Evolutionary conservation across 768 basidiomycete genomes (phyloP), one percentile per base, ranked within the genome.

Genomic region (Tricholoma terreum): DNA sequence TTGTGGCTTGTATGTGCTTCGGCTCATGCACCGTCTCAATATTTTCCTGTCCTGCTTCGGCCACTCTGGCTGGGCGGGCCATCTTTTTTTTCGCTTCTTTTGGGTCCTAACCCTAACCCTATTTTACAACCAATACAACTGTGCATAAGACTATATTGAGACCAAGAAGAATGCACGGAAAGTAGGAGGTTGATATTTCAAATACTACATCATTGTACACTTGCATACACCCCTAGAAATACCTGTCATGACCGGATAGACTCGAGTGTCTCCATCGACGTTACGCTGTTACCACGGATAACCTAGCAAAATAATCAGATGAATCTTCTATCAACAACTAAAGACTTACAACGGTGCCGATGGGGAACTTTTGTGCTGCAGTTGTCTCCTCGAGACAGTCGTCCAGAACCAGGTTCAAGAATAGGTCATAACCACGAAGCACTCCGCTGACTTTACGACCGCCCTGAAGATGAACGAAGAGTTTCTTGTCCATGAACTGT

Each of bases 401-500:
- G 72, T 98, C 97, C 71, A 99, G 86, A 63, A 98, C 97, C 36
- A 99, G 82, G 73, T 99, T 99, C 70, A 99, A 78, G 80, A 99
- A 99, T 62, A 99, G 89, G 79, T 99, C 97, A 73, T 97, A 99
- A 52, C 97, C 97, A 61, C 97, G 88, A 51, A 99, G 77, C 12
- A 86, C 87, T 54, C 97, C 97, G 76, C 92, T 94, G 67, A 99
- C 92, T 83, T 92, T 93, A 67, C 96, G 88, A 55, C 94, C 94
- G 48, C 91, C 93, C 70, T 97, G 94, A 6, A 99, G 79, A 75
- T 96, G 86, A 67, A 99, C 80, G 74, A 95, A 95, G 64, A 98
- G 77, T 68, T 89, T 91, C 79, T 98, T 96, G 83, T 99, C 97
- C 95, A 99, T 98, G 71, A 97, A 99, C 92, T 98, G 54, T 42